phyloP scores from a whole-genome alignment of 176 grass and related monocot genomes.

The Pontederia paniculata region DNA sequence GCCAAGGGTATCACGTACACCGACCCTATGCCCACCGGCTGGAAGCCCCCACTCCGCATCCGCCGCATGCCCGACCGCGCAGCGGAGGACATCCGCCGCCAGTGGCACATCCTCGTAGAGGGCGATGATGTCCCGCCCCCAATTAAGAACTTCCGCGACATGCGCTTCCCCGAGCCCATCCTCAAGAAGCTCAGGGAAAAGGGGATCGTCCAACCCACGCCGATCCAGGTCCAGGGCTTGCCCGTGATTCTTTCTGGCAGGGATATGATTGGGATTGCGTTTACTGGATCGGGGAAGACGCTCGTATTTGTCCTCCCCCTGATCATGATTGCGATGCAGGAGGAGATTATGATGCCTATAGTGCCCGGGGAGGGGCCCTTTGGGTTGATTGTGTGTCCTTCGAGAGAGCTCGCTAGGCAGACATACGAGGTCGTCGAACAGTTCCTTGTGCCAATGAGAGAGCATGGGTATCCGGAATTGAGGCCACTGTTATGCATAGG shows the following conservation, averaged over 20 bases:
- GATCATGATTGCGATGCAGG: slow-evolving; percentile 76
- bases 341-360: slow-evolving; percentile 72
- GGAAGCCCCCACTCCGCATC: slow-evolving; percentile 51
- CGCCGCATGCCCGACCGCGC: slow-evolving; percentile 33
- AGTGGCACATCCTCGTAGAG: slow-evolving; percentile 84
- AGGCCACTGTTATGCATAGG: slow-evolving; percentile 79
- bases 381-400: slow-evolving; percentile 74
- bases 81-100: slow-evolving; percentile 45
- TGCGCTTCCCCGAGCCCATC: slow-evolving; percentile 65
- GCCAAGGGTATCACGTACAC: slow-evolving; percentile 70
- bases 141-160: slow-evolving; percentile 51
- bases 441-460: slow-evolving; percentile 39
- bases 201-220: slow-evolving; percentile 76
- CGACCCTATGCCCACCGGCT: slow-evolving; percentile 38
- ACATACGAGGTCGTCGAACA: slow-evolving; percentile 70
- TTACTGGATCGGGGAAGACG: slow-evolving; percentile 82
- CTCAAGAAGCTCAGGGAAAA: slow-evolving; percentile 54
- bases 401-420: slow-evolving; percentile 82
- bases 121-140: slow-evolving; percentile 68
- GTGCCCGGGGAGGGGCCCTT: slow-evolving; percentile 78
- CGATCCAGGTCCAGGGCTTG: slow-evolving; percentile 86
- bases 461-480: slow-evolving; percentile 61
- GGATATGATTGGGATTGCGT: slow-evolving; percentile 91
- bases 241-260: slow-evolving; percentile 66
- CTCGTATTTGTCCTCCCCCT: slow-evolving; percentile 74